Percentiles rank a stretch among this genome's conserved stretches.
phyloP scores from a whole-genome alignment of 2,329 filamentous ascomycete species.

The Chaetothyriales sp. region DNA sequence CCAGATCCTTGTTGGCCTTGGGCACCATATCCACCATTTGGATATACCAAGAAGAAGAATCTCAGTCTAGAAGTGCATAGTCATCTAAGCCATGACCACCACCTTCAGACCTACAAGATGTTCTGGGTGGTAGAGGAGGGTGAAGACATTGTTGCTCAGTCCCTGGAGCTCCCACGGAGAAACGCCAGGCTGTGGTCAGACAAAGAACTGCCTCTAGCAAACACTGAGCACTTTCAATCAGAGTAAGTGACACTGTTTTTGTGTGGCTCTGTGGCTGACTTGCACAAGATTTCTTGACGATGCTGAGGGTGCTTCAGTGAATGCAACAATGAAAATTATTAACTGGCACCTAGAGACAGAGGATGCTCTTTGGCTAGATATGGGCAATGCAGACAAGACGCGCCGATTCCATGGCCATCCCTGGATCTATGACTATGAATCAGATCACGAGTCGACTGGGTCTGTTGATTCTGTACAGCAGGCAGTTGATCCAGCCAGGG shows the following conservation, averaged over 20 bases:
- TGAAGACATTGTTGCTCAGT: constrained; percentile 2
- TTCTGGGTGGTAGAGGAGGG: constrained; percentile 9
- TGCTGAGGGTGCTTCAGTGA: constrained; percentile 3
- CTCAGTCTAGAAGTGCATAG: constrained; percentile 10
- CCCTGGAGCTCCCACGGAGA: constrained; percentile 1
- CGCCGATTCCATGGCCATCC: constrained; percentile 13
- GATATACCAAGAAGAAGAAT: constrained; percentile 6
- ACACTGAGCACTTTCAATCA: constrained; percentile 1
- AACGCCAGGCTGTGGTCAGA: neutral
- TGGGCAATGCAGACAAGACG: constrained; percentile 8
- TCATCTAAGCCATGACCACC: constrained; percentile 8
- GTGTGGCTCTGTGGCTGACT: constrained; percentile 1
- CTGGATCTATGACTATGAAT: constrained; percentile 11
- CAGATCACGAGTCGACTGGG: constrained; percentile 1
- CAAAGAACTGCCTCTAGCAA: constrained; percentile 1
- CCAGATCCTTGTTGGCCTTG: constrained; percentile 4
- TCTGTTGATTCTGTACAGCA: neutral
- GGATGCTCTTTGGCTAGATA: constrained; percentile 17
- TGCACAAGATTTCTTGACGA: constrained; percentile 2
- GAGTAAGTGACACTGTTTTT: constrained; percentile 1
- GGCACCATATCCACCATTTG: constrained; percentile 11
- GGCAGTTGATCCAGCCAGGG: too few relatives aligned
- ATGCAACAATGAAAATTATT: constrained; percentile 8
- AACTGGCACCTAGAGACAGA: constrained; percentile 18
- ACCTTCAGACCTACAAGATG: constrained; percentile 10